These are phyloP conservation scores for Gonium pectorale DNA, from an alignment of 139 green algal species.

Conservation along the genomic window DNA sequence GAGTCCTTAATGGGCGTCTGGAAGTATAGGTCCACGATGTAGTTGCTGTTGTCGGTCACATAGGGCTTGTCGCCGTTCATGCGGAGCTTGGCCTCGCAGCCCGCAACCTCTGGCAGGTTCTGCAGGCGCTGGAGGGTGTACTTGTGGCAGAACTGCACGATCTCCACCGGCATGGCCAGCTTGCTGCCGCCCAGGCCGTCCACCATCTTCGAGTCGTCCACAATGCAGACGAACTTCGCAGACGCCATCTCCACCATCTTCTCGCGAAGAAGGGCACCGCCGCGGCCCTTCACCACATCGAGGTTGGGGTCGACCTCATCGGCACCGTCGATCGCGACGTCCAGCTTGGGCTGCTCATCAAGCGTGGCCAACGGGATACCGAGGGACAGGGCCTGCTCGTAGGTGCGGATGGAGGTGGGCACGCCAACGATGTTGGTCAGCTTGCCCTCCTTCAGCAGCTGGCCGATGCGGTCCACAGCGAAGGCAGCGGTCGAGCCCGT, in stretches of 20 bases:
- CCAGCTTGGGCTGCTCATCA: conserved; percentile 93
- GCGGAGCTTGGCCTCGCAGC: conserved; percentile 91
- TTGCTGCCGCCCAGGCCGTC: conserved; percentile 88
- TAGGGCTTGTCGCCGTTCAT: conserved; percentile 96
- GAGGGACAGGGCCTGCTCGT: conserved; percentile 90
- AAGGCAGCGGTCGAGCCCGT: conserved; percentile 99
- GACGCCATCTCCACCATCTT: conserved; percentile 99
- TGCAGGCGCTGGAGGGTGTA: conserved; percentile 84
- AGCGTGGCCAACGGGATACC: conserved; percentile 97
- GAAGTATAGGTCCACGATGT: conserved; percentile 99
- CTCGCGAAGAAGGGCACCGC: conserved; percentile 96
- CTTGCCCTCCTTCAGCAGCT: conserved; percentile 91
- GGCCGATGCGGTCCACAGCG: conserved; percentile 95
- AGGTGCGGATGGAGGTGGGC: conserved; percentile 94
- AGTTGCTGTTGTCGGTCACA: conserved; percentile 99
- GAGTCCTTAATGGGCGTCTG: conserved; percentile 80
- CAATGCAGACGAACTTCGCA: conserved; percentile 98
- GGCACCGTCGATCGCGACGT: conserved; percentile 98
- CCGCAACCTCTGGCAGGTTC: conserved; percentile 78
- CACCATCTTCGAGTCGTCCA: conserved; percentile 98
- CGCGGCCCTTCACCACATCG: conserved; percentile 98
- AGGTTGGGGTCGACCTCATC: conserved; percentile 98
- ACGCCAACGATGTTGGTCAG: conserved; percentile 97
- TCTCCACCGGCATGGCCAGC: conserved; percentile 98
- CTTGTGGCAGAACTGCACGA: conserved; percentile 98